These are phyloP conservation scores for Xylaria sp. DNA, from an alignment of 2,329 filamentous ascomycete genomes.

Conservation along the genomic window DNA sequence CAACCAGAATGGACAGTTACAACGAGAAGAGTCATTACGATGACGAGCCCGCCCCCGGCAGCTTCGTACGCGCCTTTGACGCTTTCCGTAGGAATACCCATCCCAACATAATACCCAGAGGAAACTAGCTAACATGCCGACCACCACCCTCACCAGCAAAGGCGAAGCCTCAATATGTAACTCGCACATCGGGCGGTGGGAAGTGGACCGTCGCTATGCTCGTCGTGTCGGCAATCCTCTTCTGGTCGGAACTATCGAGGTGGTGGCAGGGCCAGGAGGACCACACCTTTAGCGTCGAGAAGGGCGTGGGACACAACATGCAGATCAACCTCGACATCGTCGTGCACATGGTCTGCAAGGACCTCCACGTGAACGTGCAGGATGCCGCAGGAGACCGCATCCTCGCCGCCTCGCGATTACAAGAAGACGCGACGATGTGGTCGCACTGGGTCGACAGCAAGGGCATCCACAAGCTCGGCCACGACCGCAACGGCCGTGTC, in stretches of 20 bases:
- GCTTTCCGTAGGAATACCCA: conserved; percentile 80
- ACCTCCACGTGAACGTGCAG: conserved; percentile 96
- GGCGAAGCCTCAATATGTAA: conserved; percentile 92
- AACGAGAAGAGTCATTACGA: conserved; percentile 73
- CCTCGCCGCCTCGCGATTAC: conserved; percentile 78
- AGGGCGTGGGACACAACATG: conserved; percentile 85
- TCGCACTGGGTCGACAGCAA: conserved; percentile 79
- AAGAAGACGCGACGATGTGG: conserved; percentile 84
- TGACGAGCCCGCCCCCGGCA: conserved; percentile 77
- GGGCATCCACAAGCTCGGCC: conserved; percentile 71
- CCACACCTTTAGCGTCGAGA: conserved; percentile 94
- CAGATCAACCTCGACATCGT: conserved; percentile 98
- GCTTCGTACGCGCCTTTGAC: conserved; percentile 88
- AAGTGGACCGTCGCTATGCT: conserved; percentile 92
- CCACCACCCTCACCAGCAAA: conserved; percentile 71
- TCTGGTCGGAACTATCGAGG: conserved; percentile 79
- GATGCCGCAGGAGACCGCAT: conserved; percentile 94
- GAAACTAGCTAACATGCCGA: conserved; percentile 26
- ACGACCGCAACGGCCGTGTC: conserved; percentile 65
- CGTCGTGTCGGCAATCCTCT: conserved; percentile 77
- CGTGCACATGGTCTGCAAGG: conserved; percentile 84
- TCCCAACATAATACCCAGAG: conserved; percentile 24
- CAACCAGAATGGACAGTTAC: conserved; percentile 78
- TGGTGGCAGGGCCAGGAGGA: conserved; percentile 89
- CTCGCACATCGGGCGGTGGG: conserved; percentile 84